Conservation (phyloP, 192 early-diverging fungal genomes). For the Chytriomyces sp. region DNA sequence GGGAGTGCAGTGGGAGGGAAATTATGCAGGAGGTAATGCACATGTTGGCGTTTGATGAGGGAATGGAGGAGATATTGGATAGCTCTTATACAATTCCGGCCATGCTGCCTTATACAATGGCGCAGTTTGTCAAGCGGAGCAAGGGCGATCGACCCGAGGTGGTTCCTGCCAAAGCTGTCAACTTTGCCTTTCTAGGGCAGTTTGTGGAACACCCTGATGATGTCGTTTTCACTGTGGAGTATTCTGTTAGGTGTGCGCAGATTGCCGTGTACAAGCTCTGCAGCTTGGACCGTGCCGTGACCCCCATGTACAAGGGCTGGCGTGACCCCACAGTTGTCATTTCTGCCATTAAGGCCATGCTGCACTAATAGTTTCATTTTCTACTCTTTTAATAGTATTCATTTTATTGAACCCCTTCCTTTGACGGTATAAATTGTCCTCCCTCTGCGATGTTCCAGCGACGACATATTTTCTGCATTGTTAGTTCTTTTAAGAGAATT, state of each 20-base stretch:
- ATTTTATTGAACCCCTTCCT: too few relatives aligned
- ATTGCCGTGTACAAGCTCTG: constrained; percentile 34
- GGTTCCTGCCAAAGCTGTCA: constrained; percentile 25
- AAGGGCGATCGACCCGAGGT: constrained; percentile 37
- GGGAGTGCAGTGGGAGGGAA: constrained; percentile 40
- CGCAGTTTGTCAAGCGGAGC: constrained; percentile 36
- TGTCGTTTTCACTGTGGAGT: constrained; percentile 45
- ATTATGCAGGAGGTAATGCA: constrained; percentile 31
- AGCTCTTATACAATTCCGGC: constrained; percentile 19
- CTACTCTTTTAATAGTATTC: too few relatives aligned
- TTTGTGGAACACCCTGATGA: constrained; percentile 44
- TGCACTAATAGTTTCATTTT: constrained; percentile 44
- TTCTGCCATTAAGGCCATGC: constrained; percentile 19
- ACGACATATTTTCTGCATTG: too few relatives aligned
- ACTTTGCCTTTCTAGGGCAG: constrained; percentile 45
- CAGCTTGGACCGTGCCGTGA: constrained; percentile 9
- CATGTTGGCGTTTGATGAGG: constrained; percentile 30
- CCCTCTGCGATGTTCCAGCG: too few relatives aligned
- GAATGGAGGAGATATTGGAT: constrained; percentile 9
- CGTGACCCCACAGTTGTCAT: constrained; percentile 11
- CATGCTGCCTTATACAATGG: constrained; percentile 40
- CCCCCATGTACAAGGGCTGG: constrained; percentile 36
- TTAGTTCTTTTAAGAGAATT: too few relatives aligned
- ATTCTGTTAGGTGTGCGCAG: constrained; percentile 42
- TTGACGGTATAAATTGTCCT: too few relatives aligned